Evolutionary conservation across 192 early-diverging fungal genomes (phyloP).

Genomic region (Piromyces finnis): DNA sequence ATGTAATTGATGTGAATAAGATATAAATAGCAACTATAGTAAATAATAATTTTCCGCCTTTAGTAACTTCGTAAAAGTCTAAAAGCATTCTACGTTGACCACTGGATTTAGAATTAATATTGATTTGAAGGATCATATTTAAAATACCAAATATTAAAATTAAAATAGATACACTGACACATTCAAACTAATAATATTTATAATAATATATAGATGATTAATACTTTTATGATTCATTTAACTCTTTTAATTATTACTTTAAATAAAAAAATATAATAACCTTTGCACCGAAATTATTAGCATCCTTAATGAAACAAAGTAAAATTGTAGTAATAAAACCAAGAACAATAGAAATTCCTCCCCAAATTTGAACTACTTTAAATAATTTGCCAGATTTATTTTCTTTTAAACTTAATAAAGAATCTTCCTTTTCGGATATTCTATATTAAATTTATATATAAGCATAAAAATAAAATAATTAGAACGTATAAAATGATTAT

Average conservation of each 20-base stretch:
- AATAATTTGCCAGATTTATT: not conserved
- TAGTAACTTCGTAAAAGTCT: not conserved
- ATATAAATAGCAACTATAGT: not conserved
- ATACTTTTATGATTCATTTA: too few relatives aligned
- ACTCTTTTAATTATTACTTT: not conserved
- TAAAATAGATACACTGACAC: not conserved
- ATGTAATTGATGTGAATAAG: not conserved
- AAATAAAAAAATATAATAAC: not conserved
- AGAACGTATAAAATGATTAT: too few relatives aligned
- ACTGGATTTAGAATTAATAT: not conserved
- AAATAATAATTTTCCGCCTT: not conserved
- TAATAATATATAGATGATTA: too few relatives aligned
- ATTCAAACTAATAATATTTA: too few relatives aligned
- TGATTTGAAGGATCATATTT: not conserved
- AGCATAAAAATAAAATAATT: too few relatives aligned
- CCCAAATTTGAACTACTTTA: not conserved
- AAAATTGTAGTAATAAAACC: not conserved
- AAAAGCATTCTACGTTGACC: not conserved
- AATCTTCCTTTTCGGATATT: not conserved
- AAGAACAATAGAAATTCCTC: not conserved
- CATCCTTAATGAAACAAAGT: not conserved
- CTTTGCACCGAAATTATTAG: not conserved
- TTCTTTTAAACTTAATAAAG: not conserved
- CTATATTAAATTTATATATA: too few relatives aligned
- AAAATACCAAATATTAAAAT: not conserved